A percentile compares a stretch with the other conserved stretches of the same genome.
phyloP scores from a whole-genome alignment of 805 yeast species.

The Ogataea zsoltii region DNA sequence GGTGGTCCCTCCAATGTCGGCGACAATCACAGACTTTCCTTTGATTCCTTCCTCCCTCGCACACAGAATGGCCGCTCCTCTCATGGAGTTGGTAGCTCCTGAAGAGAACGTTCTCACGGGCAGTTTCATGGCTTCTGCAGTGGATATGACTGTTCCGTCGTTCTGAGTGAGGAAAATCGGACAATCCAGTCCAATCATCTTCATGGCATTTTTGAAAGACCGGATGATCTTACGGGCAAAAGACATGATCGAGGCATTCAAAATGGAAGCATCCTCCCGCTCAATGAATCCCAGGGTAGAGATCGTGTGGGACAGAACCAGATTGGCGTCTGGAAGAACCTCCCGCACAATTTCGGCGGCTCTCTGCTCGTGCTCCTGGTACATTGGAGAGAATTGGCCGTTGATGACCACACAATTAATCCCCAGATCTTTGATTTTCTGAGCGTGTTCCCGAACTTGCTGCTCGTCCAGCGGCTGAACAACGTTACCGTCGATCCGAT shows the following conservation, averaged over 20 bases:
- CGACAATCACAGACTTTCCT: constrained; percentile 39
- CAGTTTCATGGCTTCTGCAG: constrained; percentile 37
- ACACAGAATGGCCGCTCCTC: constrained; percentile 46
- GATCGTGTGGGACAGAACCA: constrained; percentile 41
- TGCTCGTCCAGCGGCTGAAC: constrained; percentile 35
- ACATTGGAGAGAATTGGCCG: constrained; percentile 43
- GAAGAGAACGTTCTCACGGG: constrained; percentile 49
- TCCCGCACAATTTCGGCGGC: constrained; percentile 35
- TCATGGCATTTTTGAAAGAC: constrained; percentile 39
- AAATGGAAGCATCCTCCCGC: constrained; percentile 47
- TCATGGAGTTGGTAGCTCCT: constrained; percentile 48
- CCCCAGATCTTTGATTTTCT: constrained; percentile 34
- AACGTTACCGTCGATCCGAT: constrained; percentile 40
- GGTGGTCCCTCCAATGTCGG: constrained; percentile 52
- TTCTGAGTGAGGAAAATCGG: constrained; percentile 44
- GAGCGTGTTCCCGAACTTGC: constrained; percentile 10
- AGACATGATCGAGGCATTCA: constrained; percentile 45
- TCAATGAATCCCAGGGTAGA: constrained; percentile 45
- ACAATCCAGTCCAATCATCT: constrained; percentile 35
- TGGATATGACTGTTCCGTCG: constrained; percentile 46
- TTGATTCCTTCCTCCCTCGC: constrained; percentile 29
- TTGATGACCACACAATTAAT: constrained; percentile 39
- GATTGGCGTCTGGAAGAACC: constrained; percentile 33
- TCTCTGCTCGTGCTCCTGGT: constrained; percentile 36
- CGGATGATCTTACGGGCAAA: constrained; percentile 43